Base-by-base conservation (phyloP, 2,329 filamentous ascomycete genomes). In the Cordyceps javanica region DNA sequence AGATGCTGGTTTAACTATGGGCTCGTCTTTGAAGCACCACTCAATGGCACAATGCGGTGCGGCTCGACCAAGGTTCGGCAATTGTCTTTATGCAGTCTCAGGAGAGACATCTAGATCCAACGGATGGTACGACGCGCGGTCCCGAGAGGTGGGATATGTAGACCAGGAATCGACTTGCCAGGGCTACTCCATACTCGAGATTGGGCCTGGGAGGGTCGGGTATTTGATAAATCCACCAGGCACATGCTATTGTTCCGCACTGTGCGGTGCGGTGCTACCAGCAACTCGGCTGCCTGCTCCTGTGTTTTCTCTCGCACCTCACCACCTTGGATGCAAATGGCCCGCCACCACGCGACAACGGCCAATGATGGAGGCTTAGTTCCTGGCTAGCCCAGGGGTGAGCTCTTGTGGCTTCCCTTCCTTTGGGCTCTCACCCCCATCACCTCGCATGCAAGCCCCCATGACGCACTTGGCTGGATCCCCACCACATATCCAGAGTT, bases 1-100 rank as follows among this genome's bases (percentile, higher is more conserved):
- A 21, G 53, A 55, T 55, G 41, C 23, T n/a, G n/a, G n/a, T n/a
- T n/a, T n/a, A 48, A 30, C 39, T 46, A 55, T 55, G 52, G 52
- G 51, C 21, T 26, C 10, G 21, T 28, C 50, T 6, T 42, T 19
- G 49, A 13, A 39, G 36, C 21, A 39, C 32, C 11, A 3, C 19
- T 3, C 16, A n/a, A 23, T 25, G 16, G 10, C 10, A 9, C 16
- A 11, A 16, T 30, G 44, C 26, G 26, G 21, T 30, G 14, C 11
- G 23, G 48, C 26, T 9, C n/a, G 38, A 53, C 38, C 8, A 42
- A 42, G 25, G 25, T 21, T 42, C 50, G 50, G 50, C 50, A 53
- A 53, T 42, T 42, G 50, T 13, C 19, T 16, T 26, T n/a, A 41
- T n/a, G 9, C 23, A 11, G n/a, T n/a, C n/a, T n/a, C 14, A 34